Conservation (phyloP, 805 yeast species). For the Priceomyces medius region DNA sequence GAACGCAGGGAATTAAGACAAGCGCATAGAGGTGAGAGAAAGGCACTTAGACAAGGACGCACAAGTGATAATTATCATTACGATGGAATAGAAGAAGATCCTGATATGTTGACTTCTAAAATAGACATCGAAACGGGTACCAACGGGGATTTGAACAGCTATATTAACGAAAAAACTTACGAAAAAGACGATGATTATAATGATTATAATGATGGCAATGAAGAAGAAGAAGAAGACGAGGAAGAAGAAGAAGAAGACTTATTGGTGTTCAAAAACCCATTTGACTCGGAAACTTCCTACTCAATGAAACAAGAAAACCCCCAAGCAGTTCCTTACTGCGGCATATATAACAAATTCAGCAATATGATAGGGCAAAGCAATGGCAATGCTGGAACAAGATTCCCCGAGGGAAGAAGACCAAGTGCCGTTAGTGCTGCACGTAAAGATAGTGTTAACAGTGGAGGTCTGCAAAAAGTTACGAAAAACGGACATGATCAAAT, state of each 20-base stretch:
- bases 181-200: no score
- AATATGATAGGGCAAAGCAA: no score
- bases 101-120: no score
- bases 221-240: conserved; percentile 8
- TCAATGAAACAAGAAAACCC: neutral
- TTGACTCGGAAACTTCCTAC: conserved; percentile 10
- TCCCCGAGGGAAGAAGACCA: neutral
- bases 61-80: neutral
- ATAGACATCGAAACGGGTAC: no score
- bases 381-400: no score
- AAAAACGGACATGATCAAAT: neutral
- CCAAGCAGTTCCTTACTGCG: no score
- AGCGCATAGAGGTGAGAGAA: conserved; percentile 2
- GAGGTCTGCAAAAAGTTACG: neutral
- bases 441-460: neutral
- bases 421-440: neutral
- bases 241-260: conserved; percentile 5
- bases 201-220: conserved; percentile 6
- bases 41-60: neutral
- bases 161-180: neutral
- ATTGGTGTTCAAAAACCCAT: conserved; percentile 17
- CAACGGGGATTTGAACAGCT: neutral
- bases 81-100: neutral
- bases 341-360: no score
- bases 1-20: conserved; percentile 2